Conservation (phyloP, 208 protist species). For the Leishmania tarentolae region DNA sequence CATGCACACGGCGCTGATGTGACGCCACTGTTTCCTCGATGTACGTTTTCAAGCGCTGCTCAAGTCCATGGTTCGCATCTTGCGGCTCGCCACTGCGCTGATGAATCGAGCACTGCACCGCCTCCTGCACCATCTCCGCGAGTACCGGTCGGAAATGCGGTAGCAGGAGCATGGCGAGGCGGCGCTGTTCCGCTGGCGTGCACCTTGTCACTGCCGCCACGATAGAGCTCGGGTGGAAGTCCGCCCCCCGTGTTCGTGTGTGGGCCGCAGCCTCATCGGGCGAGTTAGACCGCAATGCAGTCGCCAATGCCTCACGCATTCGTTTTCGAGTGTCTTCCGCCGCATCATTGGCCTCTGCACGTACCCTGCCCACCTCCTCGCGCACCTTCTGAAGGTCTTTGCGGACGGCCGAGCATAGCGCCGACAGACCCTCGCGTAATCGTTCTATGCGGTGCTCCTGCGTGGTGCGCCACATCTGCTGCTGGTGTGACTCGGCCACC, state of each 20-base stretch:
- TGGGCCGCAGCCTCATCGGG: neutral
- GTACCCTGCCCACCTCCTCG: conserved; percentile 13
- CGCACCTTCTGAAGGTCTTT: conserved; percentile 58
- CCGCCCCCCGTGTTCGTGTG: conserved; percentile 1
- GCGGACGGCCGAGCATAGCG: conserved; percentile 68
- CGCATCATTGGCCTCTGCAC: neutral
- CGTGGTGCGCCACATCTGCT: conserved; percentile 14
- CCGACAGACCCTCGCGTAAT: conserved; percentile 60
- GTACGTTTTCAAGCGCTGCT: conserved; percentile 20
- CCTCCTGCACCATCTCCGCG: conserved; percentile 10
- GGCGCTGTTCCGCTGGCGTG: conserved; percentile 25
- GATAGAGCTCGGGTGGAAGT: conserved; percentile 7
- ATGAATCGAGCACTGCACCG: conserved; percentile 13
- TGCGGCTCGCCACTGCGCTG: conserved; percentile 2
- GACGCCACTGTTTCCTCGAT: conserved; percentile 4
- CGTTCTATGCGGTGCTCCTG: conserved; percentile 28
- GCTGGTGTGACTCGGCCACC: neutral
- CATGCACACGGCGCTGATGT: neutral
- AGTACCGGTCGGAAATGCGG: conserved; percentile 28
- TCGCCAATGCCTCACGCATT: neutral
- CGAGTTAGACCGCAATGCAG: neutral
- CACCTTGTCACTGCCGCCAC: conserved; percentile 25
- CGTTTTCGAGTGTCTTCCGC: neutral
- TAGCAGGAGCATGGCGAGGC: conserved; percentile 23
- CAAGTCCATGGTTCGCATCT: conserved; percentile 12